These are phyloP conservation scores for Calophaca sinica DNA, from an alignment of 306 rosid genomes.

Conservation along the genomic window DNA sequence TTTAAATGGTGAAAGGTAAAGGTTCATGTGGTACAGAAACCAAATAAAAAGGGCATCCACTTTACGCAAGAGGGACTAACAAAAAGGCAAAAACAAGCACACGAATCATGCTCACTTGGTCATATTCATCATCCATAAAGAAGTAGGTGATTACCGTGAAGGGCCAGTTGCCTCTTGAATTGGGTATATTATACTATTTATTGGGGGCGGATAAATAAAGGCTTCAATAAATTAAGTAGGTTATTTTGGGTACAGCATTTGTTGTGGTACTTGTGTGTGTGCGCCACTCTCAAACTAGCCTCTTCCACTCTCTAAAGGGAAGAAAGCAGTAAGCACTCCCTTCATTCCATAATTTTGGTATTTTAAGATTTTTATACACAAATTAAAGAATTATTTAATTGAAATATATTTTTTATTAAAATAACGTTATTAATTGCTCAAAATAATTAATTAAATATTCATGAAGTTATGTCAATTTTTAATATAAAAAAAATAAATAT, in stretches of 20 bases:
- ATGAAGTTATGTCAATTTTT: no score
- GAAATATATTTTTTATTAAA: no score
- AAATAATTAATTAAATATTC: no score
- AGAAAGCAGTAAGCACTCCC: no score
- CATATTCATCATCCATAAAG: conserved; percentile 15
- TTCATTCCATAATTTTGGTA: no score
- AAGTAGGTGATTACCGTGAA: conserved; percentile 41
- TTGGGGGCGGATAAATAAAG: not conserved
- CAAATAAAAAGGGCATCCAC: conserved; percentile 9
- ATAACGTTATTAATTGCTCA: no score
- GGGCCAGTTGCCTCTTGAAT: conserved; percentile 14
- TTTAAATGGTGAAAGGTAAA: conserved; percentile 35
- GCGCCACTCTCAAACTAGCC: no score
- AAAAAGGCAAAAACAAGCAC: conserved; percentile 23
- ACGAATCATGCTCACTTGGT: conserved; percentile 35
- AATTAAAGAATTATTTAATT: no score
- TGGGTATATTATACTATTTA: not conserved
- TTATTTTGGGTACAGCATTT: not conserved
- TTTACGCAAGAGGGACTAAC: conserved; percentile 25
- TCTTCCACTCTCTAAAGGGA: no score
- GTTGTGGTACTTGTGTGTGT: no score
- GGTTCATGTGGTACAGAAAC: not conserved
- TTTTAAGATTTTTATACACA: no score
- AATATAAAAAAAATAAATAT: no score
- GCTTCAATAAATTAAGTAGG: not conserved